Evolutionary conservation across 2,329 filamentous ascomycete genomes (phyloP), one percentile per base, ranked within the genome.

Genomic region (Ophiostoma tasmaniense): DNA sequence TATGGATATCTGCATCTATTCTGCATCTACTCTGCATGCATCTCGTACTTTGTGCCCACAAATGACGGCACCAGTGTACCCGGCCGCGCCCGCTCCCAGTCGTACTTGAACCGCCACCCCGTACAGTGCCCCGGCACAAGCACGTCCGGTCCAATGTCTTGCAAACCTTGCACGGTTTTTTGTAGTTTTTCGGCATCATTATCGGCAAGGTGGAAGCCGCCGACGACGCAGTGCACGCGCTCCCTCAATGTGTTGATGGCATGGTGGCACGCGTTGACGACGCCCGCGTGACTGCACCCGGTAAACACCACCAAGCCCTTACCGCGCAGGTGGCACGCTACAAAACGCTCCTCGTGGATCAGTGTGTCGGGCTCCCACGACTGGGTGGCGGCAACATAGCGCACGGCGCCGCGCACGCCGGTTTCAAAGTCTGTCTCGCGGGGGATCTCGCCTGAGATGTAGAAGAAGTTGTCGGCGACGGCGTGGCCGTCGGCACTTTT

Each of bases 81-180:
- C 0, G 81, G 81, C 79, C 85, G 82, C 50, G 78, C 76, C 70
- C 79, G 81, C 74, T 85, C 82, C 71, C 85, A 83, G 61, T 79
- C 78, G 71, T 81, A 81, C 74, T 85, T 85, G 45, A 82, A 83
- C 71, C 82, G 78, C 83, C 83, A 87, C 6, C 84, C 84, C 0
- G 83, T 82, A 72, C 83, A 86, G 74, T 86, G 84, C 0, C 84
- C 84, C 0, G 84, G 83, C 74, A 86, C 78, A 3, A 86, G 73
- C 0, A 86, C 76, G 14, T 79, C 80, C 0, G 83, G 81, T 0
- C 25, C 59, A 25, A 55, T 10, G 6, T 55, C 50, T 13, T 25
- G 25, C 2, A 55, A 11, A 2, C 22, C 50, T 10, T 25, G 50
- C 7, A 55, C 10, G 8, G 50, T 55, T 22, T 55, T 22, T 10